Percentiles rank a stretch among this genome's conserved stretches.
Conservation (phyloP, 2,329 filamentous ascomycete species). For the Pestalotiopsis sp. region DNA sequence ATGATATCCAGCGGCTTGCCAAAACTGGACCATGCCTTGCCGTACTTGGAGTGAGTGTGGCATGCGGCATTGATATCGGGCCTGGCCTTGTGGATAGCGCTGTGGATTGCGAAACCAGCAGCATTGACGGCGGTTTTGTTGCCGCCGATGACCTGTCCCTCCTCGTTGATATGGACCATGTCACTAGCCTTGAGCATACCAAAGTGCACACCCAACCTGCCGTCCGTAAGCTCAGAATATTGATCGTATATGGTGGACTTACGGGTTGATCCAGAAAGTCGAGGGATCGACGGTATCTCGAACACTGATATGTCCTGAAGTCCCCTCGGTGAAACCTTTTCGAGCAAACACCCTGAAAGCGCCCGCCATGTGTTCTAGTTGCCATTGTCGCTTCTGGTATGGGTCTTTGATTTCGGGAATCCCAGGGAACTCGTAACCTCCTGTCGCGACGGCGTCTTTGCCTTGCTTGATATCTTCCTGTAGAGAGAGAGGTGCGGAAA, state of each 20-base stretch:
- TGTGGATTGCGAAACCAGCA: slow-evolving; percentile 62
- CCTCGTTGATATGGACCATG: slow-evolving; percentile 63
- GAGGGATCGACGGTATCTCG: slow-evolving; percentile 61
- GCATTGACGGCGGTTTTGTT: slow-evolving; percentile 59
- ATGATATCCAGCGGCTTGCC: slow-evolving; percentile 58
- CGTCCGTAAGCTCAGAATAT: not conserved
- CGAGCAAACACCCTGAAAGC: slow-evolving; percentile 62
- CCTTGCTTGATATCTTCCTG: not conserved
- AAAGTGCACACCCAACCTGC: slow-evolving; percentile 58
- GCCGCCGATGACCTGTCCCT: slow-evolving; percentile 61
- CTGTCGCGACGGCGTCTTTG: not conserved
- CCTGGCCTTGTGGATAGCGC: slow-evolving; percentile 55
- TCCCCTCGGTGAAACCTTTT: slow-evolving; percentile 63
- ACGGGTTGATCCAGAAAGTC: slow-evolving; percentile 69
- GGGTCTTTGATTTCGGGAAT: slow-evolving; percentile 58
- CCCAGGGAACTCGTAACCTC: slow-evolving; percentile 29
- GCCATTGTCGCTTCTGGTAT: slow-evolving; percentile 55
- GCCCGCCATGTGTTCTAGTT: slow-evolving; percentile 56
- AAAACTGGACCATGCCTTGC: slow-evolving; percentile 60
- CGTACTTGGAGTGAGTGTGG: slow-evolving; percentile 57
- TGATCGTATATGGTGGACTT: too few relatives aligned
- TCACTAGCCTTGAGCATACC: slow-evolving; percentile 62
- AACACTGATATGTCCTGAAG: slow-evolving; percentile 65
- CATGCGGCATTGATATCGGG: slow-evolving; percentile 59
- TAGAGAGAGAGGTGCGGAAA: not conserved